These are phyloP conservation scores for Rhodosporidiobolus odoratus DNA, from an alignment of 768 basidiomycete species.

Conservation along the genomic window DNA sequence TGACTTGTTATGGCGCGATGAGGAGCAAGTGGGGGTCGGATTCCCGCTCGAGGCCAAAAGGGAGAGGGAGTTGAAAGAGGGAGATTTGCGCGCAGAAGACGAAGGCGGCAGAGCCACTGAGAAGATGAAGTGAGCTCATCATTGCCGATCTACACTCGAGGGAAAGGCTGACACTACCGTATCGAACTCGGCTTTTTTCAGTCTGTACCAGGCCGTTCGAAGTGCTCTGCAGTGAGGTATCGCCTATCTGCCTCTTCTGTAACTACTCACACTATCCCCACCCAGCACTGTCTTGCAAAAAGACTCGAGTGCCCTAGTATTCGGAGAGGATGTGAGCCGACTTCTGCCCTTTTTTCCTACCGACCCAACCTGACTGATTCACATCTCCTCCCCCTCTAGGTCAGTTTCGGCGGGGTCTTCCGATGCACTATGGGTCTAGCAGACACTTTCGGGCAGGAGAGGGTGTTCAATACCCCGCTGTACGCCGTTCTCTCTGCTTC, in stretches of 20 bases:
- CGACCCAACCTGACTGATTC: background rate
- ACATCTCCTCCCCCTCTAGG: constrained; percentile 55
- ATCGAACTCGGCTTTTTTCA: background rate
- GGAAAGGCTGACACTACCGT: background rate
- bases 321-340: constrained; percentile 53
- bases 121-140: constrained; percentile 66
- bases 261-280: background rate
- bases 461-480: constrained; percentile 91
- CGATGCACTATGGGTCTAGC: constrained; percentile 47
- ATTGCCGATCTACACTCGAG: background rate
- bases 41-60: background rate
- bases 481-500: background rate
- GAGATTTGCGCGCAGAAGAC: constrained; percentile 52
- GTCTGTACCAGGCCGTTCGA: constrained; percentile 78
- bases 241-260: background rate
- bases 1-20: constrained; percentile 66
- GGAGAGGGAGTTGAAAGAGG: constrained; percentile 36
- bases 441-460: constrained; percentile 56
- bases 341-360: background rate
- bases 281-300: constrained; percentile 71
- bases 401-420: constrained; percentile 91
- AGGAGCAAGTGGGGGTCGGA: constrained; percentile 46
- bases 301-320: constrained; percentile 80
- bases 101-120: constrained; percentile 73
- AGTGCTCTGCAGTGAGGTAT: constrained; percentile 70